These are phyloP conservation scores for Coffea eugenioides DNA, from an alignment of 257 asterid species.

Conservation along the genomic window DNA sequence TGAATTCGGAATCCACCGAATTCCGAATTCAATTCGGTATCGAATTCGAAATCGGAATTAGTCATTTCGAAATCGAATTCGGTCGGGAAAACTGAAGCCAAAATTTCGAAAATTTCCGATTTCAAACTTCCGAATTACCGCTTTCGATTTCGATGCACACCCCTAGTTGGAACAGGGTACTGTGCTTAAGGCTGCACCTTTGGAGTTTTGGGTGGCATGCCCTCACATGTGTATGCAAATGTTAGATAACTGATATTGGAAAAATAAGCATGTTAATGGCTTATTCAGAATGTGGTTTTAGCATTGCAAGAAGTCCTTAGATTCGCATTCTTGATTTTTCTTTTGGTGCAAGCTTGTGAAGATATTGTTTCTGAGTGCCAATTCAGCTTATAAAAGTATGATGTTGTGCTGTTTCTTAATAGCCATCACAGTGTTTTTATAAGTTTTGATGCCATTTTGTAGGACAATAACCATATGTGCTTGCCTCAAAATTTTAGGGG, in stretches of 20 bases:
- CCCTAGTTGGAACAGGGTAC: background rate
- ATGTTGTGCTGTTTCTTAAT: background rate
- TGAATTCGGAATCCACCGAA: too few relatives aligned
- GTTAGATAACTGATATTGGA: background rate
- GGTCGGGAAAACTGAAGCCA: too few relatives aligned
- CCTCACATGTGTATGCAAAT: background rate
- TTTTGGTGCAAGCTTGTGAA: background rate
- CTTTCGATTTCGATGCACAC: too few relatives aligned
- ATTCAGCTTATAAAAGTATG: background rate
- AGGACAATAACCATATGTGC: background rate
- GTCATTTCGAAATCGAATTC: too few relatives aligned
- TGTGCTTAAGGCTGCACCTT: too few relatives aligned
- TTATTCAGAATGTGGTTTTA: background rate
- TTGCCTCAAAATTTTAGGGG: background rate
- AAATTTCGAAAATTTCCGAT: too few relatives aligned
- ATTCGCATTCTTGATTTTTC: background rate
- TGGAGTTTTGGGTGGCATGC: too few relatives aligned
- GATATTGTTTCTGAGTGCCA: background rate
- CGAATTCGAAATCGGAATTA: too few relatives aligned
- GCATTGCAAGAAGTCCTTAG: background rate
- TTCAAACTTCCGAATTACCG: too few relatives aligned
- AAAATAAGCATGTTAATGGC: background rate
- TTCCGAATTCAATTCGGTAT: too few relatives aligned
- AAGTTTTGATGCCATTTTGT: background rate
- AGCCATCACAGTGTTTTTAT: background rate